Percentiles rank a stretch among this genome's conserved stretches.
Conservation (phyloP, 2,329 filamentous ascomycete genomes). For the Tolypocladium tundrense region DNA sequence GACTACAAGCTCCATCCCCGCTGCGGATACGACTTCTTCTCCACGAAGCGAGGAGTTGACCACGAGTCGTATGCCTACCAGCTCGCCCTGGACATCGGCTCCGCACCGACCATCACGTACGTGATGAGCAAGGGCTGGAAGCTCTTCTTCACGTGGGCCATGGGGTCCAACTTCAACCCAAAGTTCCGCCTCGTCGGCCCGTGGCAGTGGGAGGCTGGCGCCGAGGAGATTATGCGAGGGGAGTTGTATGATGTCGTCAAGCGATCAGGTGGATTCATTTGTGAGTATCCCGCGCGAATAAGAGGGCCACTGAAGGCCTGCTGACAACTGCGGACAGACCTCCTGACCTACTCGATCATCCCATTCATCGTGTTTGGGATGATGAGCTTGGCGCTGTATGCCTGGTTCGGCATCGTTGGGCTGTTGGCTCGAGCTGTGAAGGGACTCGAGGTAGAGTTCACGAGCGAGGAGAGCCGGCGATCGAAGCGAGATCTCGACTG, state of each 20-base stretch:
- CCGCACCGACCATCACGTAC: slow-evolving; percentile 26
- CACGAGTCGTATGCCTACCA: slow-evolving; percentile 41
- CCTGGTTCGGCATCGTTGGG: slow-evolving; percentile 6
- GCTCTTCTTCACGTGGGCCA: slow-evolving; percentile 32
- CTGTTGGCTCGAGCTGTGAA: neutral
- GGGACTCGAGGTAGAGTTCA: neutral
- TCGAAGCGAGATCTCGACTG: neutral
- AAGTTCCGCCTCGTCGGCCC: slow-evolving; percentile 37
- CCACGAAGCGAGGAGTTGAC: slow-evolving; percentile 31
- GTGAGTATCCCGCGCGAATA: slow-evolving; percentile 15
- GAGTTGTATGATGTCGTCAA: slow-evolving; percentile 30
- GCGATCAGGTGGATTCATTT: slow-evolving; percentile 24
- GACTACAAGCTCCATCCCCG: slow-evolving; percentile 29
- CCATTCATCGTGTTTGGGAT: slow-evolving; percentile 24
- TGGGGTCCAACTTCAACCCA: slow-evolving; percentile 37
- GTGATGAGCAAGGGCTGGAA: slow-evolving; percentile 25
- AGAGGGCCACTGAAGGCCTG: neutral
- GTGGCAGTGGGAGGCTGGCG: slow-evolving; percentile 27
- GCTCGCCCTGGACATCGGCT: slow-evolving; percentile 34
- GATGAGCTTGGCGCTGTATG: slow-evolving; percentile 18
- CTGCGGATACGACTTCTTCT: slow-evolving; percentile 20
- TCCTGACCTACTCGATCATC: slow-evolving; percentile 24
- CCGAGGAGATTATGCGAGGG: slow-evolving; percentile 25
- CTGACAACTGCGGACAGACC: slow-evolving; percentile 15
- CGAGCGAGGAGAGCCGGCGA: neutral